Evolutionary conservation across 768 basidiomycete genomes (phyloP), one percentile per base, ranked within the genome.

Genomic region (Cyathus striatus): DNA sequence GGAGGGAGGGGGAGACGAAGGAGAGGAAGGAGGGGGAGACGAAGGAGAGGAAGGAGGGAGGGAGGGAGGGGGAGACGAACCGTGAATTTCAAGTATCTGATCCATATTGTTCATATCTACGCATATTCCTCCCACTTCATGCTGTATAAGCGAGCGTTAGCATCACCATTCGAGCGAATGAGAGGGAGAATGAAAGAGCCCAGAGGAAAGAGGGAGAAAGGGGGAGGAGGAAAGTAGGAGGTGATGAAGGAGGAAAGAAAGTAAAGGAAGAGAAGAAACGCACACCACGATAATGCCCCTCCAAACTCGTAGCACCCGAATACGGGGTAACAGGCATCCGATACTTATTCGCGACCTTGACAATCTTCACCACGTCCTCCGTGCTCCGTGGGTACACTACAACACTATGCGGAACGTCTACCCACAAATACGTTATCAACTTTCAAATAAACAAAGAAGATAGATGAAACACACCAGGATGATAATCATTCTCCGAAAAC

Each of bases 101-200:
- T 92, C 75, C 92, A 96, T 95, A 5, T 64, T 59, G 1, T 78
- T 79, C 62, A 93, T 63, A 54, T 93, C 87, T 13, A 94, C 65
- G 44, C 86, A 91, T 32, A 95, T 90, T 0, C 89, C 83, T 10
- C 83, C 82, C 10, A 56, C 51, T 9, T 57, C 46, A 51, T 68
- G 64, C 70, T 74, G 42, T 32, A 23, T 23, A 3, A n/a, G n/a
- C n/a, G n/a, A n/a, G n/a, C n/a, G n/a, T n/a, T n/a, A n/a, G n/a
- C n/a, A n/a, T n/a, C n/a, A n/a, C n/a, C n/a, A n/a, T n/a, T n/a
- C n/a, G n/a, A n/a, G n/a, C n/a, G n/a, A n/a, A n/a, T n/a, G n/a
- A n/a, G n/a, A n/a, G n/a, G n/a, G n/a, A n/a, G n/a, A n/a, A n/a
- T n/a, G n/a, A n/a, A n/a, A n/a, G n/a, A n/a, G n/a, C n/a, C n/a